Base-by-base conservation (phyloP, 2,329 filamentous ascomycete genomes). In the Penicillium freii region DNA sequence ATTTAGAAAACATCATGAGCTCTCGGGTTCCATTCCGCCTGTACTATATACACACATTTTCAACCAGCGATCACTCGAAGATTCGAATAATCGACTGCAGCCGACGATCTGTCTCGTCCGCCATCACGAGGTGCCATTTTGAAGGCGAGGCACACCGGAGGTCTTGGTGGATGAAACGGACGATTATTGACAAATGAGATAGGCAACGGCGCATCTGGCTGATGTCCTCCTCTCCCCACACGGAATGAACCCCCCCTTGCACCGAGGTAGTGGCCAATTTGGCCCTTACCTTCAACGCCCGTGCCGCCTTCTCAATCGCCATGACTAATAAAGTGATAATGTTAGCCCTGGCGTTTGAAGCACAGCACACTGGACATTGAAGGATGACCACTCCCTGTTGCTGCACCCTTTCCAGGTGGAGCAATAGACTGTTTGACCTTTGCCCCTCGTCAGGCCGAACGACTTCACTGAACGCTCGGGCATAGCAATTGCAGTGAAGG, bases 271-370 rank as follows among this genome's bases (percentile, higher is more conserved):
- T 66, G 31, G 57, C 53, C 0, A 59, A 59, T 2, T 56, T 63
- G 19, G 53, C 46, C 23, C 65, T 64, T 4, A 55, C 47, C 46
- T 72, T 70, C 2, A 73, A 59, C 3, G 62, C 60, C 1, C 63
- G 65, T 3, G 71, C 56, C 17, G 71, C 51, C 42, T 64, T 68
- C 43, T 73, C 71, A 36, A 73, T 71, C 1, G 65, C 65, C 42
- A 73, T 62, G 15, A 72, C 60, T 5, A 72, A 61, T 6, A 72
- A 49, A 59, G 71, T 72, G 15, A 73, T 63, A 27, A 71, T 56
- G 13, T 69, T 67, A 6, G 62, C 57, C 43, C 66, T 61, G 4
- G 61, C 60, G 15, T 64, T 55, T 13, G 64, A 64, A 29, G 51
- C 63, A 7, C 60, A 66, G 51, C 71, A 73, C 11, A 64, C 38